Evolutionary conservation across 495 filamentous ascomycete species (phyloP).

Genomic region (Penicillium bovifimosum): DNA sequence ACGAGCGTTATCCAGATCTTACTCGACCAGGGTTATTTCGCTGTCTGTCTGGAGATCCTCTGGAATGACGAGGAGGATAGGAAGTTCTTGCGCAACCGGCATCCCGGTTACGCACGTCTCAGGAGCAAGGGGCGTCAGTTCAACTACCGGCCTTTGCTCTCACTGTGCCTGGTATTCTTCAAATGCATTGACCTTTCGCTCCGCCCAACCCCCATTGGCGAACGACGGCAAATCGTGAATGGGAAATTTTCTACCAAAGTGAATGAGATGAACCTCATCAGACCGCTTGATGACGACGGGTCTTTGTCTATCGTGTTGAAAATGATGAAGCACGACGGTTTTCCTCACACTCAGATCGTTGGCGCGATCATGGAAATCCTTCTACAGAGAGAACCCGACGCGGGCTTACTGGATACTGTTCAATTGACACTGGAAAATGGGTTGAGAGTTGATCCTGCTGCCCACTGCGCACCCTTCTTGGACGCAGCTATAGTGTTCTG

Average conservation of each 20-base stretch:
- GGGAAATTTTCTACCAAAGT: constrained; percentile 35
- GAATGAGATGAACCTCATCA: constrained; percentile 34
- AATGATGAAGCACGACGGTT: constrained; percentile 34
- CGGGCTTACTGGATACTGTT: constrained; percentile 35
- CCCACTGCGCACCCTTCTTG: constrained; percentile 49
- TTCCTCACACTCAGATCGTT: constrained; percentile 23
- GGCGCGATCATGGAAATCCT: constrained; percentile 38
- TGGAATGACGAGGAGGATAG: constrained; percentile 52
- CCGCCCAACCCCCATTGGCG: constrained; percentile 21
- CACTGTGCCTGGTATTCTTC: constrained; percentile 38
- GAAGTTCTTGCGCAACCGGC: constrained; percentile 45
- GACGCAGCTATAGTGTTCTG: constrained; percentile 48
- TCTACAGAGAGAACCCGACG: constrained; percentile 42
- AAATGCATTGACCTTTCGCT: constrained; percentile 37
- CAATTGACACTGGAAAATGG: constrained; percentile 46
- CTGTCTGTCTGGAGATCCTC: constrained; percentile 55
- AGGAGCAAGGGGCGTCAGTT: constrained; percentile 52
- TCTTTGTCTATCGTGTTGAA: constrained; percentile 39
- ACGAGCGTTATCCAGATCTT: constrained; percentile 47
- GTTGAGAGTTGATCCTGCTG: constrained; percentile 52
- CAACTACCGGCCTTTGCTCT: constrained; percentile 38
- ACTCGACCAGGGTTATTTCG: constrained; percentile 51
- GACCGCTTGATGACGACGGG: constrained; percentile 27
- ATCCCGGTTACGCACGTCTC: constrained; percentile 50
- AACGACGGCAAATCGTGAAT: constrained; percentile 23